Conservation (phyloP, 176 grass and related monocot species). For the Puya raimondii region DNA sequence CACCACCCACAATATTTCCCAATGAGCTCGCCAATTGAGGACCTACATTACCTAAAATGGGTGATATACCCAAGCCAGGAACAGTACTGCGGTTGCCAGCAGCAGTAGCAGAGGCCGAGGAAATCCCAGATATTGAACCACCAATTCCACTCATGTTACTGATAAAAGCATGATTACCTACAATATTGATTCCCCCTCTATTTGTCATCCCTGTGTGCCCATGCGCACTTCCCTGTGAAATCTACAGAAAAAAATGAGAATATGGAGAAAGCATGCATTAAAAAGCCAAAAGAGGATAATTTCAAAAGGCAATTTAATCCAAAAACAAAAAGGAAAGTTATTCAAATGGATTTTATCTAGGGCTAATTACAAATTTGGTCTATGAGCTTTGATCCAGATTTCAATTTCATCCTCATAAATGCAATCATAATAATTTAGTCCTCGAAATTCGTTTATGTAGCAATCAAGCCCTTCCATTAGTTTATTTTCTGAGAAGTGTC, state of each 20-base stretch:
- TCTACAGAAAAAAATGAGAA: conserved; percentile 11
- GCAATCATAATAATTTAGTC: too few species aligned
- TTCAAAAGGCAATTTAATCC: neutral
- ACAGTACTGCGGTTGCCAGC: conserved; percentile 17
- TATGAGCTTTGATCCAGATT: too few species aligned
- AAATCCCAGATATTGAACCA: conserved; percentile 20
- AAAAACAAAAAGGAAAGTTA: neutral
- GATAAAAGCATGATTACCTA: conserved; percentile 21
- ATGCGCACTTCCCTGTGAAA: conserved; percentile 26
- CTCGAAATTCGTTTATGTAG: too few species aligned
- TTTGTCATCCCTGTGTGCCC: conserved; percentile 10
- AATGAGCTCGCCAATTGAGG: conserved; percentile 21
- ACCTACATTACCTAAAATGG: conserved; percentile 23
- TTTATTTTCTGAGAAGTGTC: neutral
- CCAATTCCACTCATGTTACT: conserved; percentile 20
- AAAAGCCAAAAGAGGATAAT: neutral
- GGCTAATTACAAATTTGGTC: too few species aligned
- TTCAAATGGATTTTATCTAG: too few species aligned
- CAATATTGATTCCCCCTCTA: conserved; percentile 23
- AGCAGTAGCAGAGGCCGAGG: conserved; percentile 15
- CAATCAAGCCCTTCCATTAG: too few species aligned
- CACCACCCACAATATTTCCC: conserved; percentile 20
- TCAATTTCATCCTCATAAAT: too few species aligned
- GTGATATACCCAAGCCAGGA: conserved; percentile 23
- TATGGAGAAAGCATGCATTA: neutral